Evolutionary conservation across 2,329 filamentous ascomycete genomes (phyloP), one percentile per base, ranked within the genome.

Genomic region (Penicillium sp.): DNA sequence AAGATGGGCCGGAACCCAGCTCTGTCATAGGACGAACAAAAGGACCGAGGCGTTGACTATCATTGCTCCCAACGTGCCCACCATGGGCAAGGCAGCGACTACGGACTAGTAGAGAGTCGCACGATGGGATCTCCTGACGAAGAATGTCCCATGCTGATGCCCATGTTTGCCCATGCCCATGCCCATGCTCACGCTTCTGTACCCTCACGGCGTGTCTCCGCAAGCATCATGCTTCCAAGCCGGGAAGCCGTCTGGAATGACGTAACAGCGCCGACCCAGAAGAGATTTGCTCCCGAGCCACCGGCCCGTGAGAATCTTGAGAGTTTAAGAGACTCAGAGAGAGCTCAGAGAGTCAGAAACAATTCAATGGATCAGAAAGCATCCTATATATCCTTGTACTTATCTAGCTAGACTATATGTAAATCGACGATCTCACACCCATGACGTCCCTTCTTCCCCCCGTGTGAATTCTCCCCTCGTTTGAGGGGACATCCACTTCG

Each of bases 401-500:
- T n/a, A n/a, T n/a, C n/a, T n/a, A n/a, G n/a, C n/a, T n/a, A n/a
- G n/a, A n/a, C n/a, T 27, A 37, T 7, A 32, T 15, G 9, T 27
- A 40, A 15, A 13, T 26, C 6, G 34, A 50, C 26, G 15, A 33
- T 29, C n/a, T 13, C 40, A 33, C 20, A 27, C 36, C 17, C 36
- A 40, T 40, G 36, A 40, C 36, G 36, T 40, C 3, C 36, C 23
- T 13, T 7, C 30, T 12, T n/a, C 29, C 29, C 29, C 29, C 12
- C n/a, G 37, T 41, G n/a, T 41, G 24, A 27, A 47, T 24, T 34
- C 20, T 37, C 49, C 49, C 55, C 52, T 45, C 52, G 46, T 10
- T 17, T 18, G 53, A 54, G 55, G 55, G 54, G 55, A 64, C 63
- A 68, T 66, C 65, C 62, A 68, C 66, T 45, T 43, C 55, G 68